These are phyloP conservation scores for Trichosanthes truncata DNA, from an alignment of 306 rosid species.

Conservation along the genomic window DNA sequence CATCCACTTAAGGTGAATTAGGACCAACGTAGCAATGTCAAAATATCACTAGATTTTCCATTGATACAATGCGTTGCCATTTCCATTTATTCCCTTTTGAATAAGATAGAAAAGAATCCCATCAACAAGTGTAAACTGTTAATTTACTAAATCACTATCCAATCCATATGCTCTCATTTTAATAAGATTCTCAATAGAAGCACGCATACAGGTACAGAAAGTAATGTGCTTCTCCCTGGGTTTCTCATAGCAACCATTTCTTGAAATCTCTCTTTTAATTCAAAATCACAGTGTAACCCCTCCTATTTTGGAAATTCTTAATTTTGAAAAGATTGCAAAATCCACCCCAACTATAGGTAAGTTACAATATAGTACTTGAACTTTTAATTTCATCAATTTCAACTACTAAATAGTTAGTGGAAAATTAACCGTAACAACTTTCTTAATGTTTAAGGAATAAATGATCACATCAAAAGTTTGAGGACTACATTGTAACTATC, in stretches of 20 bases:
- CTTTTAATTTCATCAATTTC: not conserved
- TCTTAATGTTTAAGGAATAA: not conserved
- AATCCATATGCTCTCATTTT: not conserved
- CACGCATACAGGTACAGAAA: not conserved
- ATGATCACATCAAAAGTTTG: not conserved
- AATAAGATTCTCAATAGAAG: not conserved
- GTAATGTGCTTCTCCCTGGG: not conserved
- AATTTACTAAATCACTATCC: not conserved
- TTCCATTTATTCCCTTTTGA: not conserved
- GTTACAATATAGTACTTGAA: not conserved
- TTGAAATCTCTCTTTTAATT: not conserved
- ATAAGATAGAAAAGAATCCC: not conserved
- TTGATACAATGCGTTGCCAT: not conserved
- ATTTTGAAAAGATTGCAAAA: not conserved
- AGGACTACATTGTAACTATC: not conserved
- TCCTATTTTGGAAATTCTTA: not conserved
- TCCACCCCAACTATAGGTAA: not conserved
- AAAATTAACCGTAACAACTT: not conserved
- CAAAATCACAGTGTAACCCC: not conserved
- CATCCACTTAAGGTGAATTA: not conserved
- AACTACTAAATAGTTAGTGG: not conserved
- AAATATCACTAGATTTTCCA: not conserved
- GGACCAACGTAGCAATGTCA: not conserved
- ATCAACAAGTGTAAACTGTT: not conserved
- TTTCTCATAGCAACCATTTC: not conserved